A percentile compares a stretch with the other conserved stretches of the same genome.
Evolutionary conservation across 345 rosid genomes (phyloP).

Genomic region (Hypericum androsaemum): DNA sequence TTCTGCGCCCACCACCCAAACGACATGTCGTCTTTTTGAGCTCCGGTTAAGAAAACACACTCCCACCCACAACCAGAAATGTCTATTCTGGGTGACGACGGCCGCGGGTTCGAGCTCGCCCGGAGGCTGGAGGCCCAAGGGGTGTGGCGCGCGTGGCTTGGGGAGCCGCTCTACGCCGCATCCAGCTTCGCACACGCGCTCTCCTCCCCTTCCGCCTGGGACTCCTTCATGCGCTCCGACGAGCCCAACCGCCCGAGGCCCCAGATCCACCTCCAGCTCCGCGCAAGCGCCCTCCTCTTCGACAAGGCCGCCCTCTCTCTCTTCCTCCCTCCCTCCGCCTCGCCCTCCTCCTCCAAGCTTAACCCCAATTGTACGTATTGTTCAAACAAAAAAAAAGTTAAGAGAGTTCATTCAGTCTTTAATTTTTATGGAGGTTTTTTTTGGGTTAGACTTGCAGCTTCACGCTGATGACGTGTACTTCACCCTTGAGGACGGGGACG

Average conservation of each 20-base stretch:
- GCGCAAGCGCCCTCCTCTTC: slow-evolving; percentile 78
- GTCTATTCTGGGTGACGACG: slow-evolving; percentile 91
- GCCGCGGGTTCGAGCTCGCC: slow-evolving; percentile 76
- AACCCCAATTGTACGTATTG: slow-evolving; percentile 47
- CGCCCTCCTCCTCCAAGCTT: slow-evolving; percentile 51
- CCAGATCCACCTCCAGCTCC: slow-evolving; percentile 84
- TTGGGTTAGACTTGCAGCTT: slow-evolving; percentile 59
- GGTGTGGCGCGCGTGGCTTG: slow-evolving; percentile 85
- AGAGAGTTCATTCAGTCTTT: not conserved
- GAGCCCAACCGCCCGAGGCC: slow-evolving; percentile 50
- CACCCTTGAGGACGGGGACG: slow-evolving; percentile 52
- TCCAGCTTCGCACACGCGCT: slow-evolving; percentile 41
- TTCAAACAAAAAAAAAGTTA: too few species aligned
- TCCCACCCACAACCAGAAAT: slow-evolving; percentile 12
- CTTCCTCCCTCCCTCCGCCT: slow-evolving; percentile 32
- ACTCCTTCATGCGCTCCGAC: slow-evolving; percentile 65
- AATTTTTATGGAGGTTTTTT: slow-evolving; percentile 2
- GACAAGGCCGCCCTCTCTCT: slow-evolving; percentile 74
- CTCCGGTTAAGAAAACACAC: too few species aligned
- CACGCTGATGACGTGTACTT: slow-evolving; percentile 82
- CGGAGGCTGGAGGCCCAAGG: slow-evolving; percentile 58
- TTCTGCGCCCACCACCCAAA: too few species aligned
- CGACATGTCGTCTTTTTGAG: too few species aligned
- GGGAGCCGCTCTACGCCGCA: slow-evolving; percentile 41
- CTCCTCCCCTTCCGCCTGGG: slow-evolving; percentile 68